Conservation (phyloP, 805 yeast species). For the Ogataea corticis region DNA sequence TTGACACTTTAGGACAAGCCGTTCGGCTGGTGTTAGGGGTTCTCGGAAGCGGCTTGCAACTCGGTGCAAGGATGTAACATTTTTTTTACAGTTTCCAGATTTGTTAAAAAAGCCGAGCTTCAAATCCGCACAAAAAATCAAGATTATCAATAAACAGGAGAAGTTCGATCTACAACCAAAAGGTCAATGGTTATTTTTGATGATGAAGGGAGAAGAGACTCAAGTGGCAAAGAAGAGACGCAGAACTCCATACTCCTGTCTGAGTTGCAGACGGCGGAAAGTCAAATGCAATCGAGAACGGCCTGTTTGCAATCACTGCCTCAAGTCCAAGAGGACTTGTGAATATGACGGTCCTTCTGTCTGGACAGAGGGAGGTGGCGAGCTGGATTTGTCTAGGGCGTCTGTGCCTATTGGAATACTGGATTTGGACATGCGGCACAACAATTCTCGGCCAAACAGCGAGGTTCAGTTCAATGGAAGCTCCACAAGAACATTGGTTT, state of each 20-base stretch:
- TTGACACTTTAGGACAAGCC: too few species aligned
- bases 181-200: too few species aligned
- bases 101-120: too few species aligned
- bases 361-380: constrained; percentile 9
- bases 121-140: too few species aligned
- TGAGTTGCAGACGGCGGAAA: constrained; percentile 25
- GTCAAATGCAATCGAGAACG: constrained; percentile 27
- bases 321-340: constrained; percentile 16
- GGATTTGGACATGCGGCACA: not conserved
- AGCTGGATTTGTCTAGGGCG: not conserved
- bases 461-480: not conserved
- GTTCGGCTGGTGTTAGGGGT: too few species aligned
- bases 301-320: constrained; percentile 25
- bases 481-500: not conserved
- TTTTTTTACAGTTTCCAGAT: too few species aligned
- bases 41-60: too few species aligned
- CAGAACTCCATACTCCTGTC: constrained; percentile 28
- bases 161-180: not conserved
- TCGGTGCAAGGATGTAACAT: too few species aligned
- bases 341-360: constrained; percentile 25
- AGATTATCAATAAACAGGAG: too few species aligned
- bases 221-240: constrained; percentile 26
- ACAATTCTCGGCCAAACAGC: not conserved
- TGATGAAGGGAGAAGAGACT: too few species aligned
- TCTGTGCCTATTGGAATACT: not conserved